Base-by-base conservation (phyloP, 371 early-diverging fungal species). In the Batkoa obscura region DNA sequence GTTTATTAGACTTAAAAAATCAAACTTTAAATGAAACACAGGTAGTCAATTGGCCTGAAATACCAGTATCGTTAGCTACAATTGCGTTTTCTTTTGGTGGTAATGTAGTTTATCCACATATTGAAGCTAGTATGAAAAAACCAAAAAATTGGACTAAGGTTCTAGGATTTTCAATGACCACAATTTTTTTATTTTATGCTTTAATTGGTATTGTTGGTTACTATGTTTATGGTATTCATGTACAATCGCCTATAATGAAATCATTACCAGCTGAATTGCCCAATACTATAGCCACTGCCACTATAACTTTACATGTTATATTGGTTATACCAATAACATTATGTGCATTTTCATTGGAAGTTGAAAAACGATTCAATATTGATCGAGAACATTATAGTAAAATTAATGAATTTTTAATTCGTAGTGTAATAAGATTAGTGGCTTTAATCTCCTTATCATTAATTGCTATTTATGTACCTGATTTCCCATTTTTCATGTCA, bases 31-130 rank as follows among this genome's bases (percentile, higher is more conserved):
- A 45, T 32, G 31, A 23, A 3, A 59, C 63, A 0, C 71, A 74
- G 56, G 35, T 59, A 42, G 74, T 68, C 45, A 71, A 75, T 37
- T 75, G 74, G 68, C 59, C 68, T 23, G 72, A 74, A 57, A 68
- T 79, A 47, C 79, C 79, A 4, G 62, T 70, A 8, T 72, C 75
- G 0, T 64, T 79, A 1, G 70, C 72, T 32, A 78, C 79, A 13
- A 81, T 85, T 43, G 80, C 79, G 48, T 83, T 83, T 60, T 75
- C 75, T 58, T 85, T 82, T 57, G 82, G 86, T 38, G 84, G 84
- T 46, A 84, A 83, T 59, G 74, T 83, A 30, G 74, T 84, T 38
- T 85, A 79, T 50, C 82, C 87, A 39, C 86, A 87, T 57, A 78
- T 89, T 33, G 88, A 90, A 63, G 75, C 75, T 1, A 78, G 83